A percentile compares a stretch with the other conserved stretches of the same genome.
phyloP scores from a whole-genome alignment of 2,329 filamentous ascomycete species.

The Ophiostoma sp. region DNA sequence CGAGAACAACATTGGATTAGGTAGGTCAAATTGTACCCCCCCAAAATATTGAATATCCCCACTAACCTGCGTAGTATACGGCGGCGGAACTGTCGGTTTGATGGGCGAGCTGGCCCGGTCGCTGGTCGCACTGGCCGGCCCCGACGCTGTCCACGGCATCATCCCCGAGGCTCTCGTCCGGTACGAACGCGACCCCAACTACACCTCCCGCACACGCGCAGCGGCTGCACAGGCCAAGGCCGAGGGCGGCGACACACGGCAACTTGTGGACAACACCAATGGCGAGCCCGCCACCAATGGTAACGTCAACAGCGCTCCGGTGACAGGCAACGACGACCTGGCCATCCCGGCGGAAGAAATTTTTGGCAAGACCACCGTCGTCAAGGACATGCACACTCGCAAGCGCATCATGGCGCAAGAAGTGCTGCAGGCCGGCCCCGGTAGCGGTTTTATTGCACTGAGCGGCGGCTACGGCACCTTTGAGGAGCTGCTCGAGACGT shows the following conservation, averaged over 20 bases:
- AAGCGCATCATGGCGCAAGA: slow-evolving; percentile 92
- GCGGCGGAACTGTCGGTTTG: slow-evolving; percentile 87
- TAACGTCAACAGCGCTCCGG: background rate
- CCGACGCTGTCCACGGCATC: slow-evolving; percentile 83
- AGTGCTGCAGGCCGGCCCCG: slow-evolving; percentile 77
- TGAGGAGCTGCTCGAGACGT: slow-evolving; percentile 90
- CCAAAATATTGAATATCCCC: background rate
- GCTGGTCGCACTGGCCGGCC: slow-evolving; percentile 79
- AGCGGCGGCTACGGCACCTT: slow-evolving; percentile 90
- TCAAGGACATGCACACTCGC: slow-evolving; percentile 93
- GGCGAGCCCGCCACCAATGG: background rate
- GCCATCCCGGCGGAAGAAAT: slow-evolving; percentile 62
- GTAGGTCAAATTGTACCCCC: slow-evolving; percentile 40
- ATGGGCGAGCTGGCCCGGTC: slow-evolving; percentile 94
- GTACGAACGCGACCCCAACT: slow-evolving; percentile 68
- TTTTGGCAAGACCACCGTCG: slow-evolving; percentile 84
- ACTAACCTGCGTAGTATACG: slow-evolving; percentile 65
- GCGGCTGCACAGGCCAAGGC: slow-evolving; percentile 35
- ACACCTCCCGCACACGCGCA: slow-evolving; percentile 40
- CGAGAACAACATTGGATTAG: slow-evolving; percentile 73
- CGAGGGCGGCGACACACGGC: slow-evolving; percentile 20
- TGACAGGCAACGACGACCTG: slow-evolving; percentile 39
- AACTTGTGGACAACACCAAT: slow-evolving; percentile 1
- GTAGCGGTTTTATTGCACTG: slow-evolving; percentile 85
- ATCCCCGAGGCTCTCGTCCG: slow-evolving; percentile 83